phyloP scores from a whole-genome alignment of 192 early-diverging fungal species.

The Neocallimastix lanati region DNA sequence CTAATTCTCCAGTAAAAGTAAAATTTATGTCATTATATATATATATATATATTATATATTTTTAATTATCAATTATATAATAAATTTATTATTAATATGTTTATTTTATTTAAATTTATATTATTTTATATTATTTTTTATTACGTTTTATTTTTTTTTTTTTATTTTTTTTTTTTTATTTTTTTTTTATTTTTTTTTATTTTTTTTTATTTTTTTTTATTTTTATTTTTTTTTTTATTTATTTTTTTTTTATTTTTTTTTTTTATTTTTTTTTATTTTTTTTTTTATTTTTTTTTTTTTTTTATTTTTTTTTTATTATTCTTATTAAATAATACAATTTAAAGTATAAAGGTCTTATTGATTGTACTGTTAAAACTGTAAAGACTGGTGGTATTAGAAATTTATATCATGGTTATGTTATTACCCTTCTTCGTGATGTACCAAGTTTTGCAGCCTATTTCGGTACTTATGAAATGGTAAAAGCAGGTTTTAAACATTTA shows the following conservation, averaged over 20 bases:
- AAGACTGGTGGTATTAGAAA: constrained; percentile 4
- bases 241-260: constrained; percentile 4
- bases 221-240: no score
- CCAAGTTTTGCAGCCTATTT: constrained; percentile 19
- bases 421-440: constrained; percentile 16
- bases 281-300: not conserved
- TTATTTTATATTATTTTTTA: no score
- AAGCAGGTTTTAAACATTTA: not conserved
- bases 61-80: no score
- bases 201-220: constrained; percentile 1
- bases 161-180: not conserved
- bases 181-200: constrained; percentile 2
- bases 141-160: constrained; percentile 8
- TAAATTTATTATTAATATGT: no score
- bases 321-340: not conserved
- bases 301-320: constrained; percentile 3
- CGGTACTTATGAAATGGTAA: constrained; percentile 7
- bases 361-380: constrained; percentile 6
- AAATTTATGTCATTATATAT: no score
- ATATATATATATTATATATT: no score
- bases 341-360: constrained; percentile 6
- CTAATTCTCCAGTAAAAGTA: no score
- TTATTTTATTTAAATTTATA: no score
- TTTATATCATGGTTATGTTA: constrained; percentile 14
- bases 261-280: constrained; percentile 10